Conservation (phyloP, 2,329 filamentous ascomycete genomes). For the Aspergillus udagawae region DNA sequence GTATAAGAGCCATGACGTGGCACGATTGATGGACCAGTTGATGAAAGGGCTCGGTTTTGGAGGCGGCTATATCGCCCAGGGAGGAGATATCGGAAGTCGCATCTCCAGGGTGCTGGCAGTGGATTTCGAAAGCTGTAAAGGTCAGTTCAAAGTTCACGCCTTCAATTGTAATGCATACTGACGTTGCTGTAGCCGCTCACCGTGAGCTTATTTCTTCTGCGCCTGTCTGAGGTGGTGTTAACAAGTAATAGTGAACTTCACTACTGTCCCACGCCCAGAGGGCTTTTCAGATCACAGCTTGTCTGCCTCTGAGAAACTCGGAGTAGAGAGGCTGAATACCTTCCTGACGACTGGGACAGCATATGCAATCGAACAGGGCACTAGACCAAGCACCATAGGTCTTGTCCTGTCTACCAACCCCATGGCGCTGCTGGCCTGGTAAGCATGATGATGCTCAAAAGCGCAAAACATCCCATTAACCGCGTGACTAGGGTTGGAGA, state of each 20-base stretch:
- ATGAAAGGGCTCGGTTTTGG: constrained; percentile 29
- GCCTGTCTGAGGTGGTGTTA: background rate
- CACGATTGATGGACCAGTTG: constrained; percentile 25
- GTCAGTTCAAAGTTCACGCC: constrained; percentile 4
- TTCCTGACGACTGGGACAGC: constrained; percentile 20
- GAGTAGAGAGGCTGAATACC: constrained; percentile 14
- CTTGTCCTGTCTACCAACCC: constrained; percentile 30
- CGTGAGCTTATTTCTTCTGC: constrained; percentile 14
- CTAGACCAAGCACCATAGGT: constrained; percentile 32
- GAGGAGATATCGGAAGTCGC: constrained; percentile 29
- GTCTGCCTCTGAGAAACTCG: constrained; percentile 27
- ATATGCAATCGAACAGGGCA: constrained; percentile 29
- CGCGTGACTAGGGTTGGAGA: constrained; percentile 34
- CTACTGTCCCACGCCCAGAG: constrained; percentile 20
- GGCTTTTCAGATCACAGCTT: constrained; percentile 20
- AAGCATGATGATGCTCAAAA: background rate
- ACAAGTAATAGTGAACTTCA: constrained; percentile 25
- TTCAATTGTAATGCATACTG: background rate
- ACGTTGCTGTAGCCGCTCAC: constrained; percentile 22
- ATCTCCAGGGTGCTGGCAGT: constrained; percentile 21
- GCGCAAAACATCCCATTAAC: background rate
- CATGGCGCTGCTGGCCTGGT: constrained; percentile 32
- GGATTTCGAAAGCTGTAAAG: constrained; percentile 28
- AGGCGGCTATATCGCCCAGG: constrained; percentile 28
- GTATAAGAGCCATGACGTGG: constrained; percentile 20